These are phyloP conservation scores for Venturia effusa DNA, from an alignment of 2,329 filamentous ascomycete species.

Conservation along the genomic window DNA sequence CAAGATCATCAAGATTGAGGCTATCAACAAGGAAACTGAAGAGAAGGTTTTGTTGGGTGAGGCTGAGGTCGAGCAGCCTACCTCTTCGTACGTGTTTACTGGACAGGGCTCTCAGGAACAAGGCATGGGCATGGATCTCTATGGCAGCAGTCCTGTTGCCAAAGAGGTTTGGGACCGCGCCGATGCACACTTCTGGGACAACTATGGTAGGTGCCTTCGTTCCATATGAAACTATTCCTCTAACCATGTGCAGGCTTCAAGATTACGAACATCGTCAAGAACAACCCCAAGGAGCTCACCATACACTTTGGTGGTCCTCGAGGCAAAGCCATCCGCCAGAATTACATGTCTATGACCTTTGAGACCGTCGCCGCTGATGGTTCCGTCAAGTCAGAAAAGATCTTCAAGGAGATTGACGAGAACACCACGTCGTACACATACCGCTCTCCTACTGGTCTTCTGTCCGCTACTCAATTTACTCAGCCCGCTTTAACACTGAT, in stretches of 20 bases:
- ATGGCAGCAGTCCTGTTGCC: constrained; percentile 83
- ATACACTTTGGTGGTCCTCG: constrained; percentile 95
- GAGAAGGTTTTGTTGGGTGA: constrained; percentile 93
- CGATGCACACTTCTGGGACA: constrained; percentile 96
- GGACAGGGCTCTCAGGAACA: constrained; percentile 98
- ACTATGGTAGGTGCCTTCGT: constrained; percentile 61
- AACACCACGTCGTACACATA: constrained; percentile 94
- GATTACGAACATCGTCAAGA: constrained; percentile 98
- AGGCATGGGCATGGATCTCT: constrained; percentile 99
- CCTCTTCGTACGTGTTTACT: constrained; percentile 94
- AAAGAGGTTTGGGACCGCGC: constrained; percentile 88
- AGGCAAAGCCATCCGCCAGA: constrained; percentile 93
- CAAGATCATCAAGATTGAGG: constrained; percentile 99
- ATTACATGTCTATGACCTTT: constrained; percentile 99
- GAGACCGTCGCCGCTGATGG: constrained; percentile 93
- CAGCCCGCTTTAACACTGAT: constrained; percentile 95
- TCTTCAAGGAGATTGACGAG: constrained; percentile 96
- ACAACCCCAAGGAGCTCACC: constrained; percentile 98
- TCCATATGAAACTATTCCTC: neutral
- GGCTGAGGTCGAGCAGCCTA: constrained; percentile 94
- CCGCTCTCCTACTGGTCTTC: constrained; percentile 81
- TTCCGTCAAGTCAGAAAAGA: constrained; percentile 93
- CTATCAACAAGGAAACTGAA: constrained; percentile 87
- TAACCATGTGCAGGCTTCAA: constrained; percentile 56
- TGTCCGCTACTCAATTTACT: constrained; percentile 97